phyloP scores from a whole-genome alignment of 177 flowering plant genomes.

The Tripterygium wilfordii region DNA sequence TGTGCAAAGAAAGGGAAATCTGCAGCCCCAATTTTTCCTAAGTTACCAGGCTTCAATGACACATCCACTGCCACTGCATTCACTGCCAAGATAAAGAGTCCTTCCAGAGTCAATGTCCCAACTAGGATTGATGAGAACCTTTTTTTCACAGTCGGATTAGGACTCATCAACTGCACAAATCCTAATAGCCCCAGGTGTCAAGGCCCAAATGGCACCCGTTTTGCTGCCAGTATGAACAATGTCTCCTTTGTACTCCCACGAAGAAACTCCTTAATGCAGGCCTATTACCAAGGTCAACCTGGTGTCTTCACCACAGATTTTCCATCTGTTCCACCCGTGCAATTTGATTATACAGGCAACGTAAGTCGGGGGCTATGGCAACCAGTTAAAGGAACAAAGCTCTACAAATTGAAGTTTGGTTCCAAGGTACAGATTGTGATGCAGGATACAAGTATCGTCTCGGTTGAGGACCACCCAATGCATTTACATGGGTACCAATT shows the following conservation, averaged over 20 bases:
- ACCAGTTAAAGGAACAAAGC: conserved; percentile 46
- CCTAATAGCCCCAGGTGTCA: conserved; percentile 52
- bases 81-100: conserved; percentile 31
- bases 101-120: conserved; percentile 31
- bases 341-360: conserved; percentile 71
- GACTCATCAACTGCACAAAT: conserved; percentile 47
- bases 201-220: conserved; percentile 73
- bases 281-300: conserved; percentile 44
- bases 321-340: conserved; percentile 57
- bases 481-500: conserved; percentile 21
- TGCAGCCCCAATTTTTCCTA: conserved; percentile 32
- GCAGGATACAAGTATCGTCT: conserved; percentile 5
- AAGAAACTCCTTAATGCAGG: conserved; percentile 52
- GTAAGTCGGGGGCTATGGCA: conserved; percentile 54
- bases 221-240: conserved; percentile 84
- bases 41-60: conserved; percentile 62
- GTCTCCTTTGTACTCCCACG: conserved; percentile 61
- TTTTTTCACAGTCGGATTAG: conserved; percentile 66
- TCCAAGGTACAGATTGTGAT: conserved; percentile 23
- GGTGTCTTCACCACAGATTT: conserved; percentile 69
- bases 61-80: conserved; percentile 52
- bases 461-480: conserved; percentile 15
- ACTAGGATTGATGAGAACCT: conserved; percentile 49
- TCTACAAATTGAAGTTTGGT: conserved; percentile 54
- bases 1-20: conserved; percentile 17